Evolutionary conservation across 345 rosid genomes (phyloP).

Genomic region (Gossypium anomalum): DNA sequence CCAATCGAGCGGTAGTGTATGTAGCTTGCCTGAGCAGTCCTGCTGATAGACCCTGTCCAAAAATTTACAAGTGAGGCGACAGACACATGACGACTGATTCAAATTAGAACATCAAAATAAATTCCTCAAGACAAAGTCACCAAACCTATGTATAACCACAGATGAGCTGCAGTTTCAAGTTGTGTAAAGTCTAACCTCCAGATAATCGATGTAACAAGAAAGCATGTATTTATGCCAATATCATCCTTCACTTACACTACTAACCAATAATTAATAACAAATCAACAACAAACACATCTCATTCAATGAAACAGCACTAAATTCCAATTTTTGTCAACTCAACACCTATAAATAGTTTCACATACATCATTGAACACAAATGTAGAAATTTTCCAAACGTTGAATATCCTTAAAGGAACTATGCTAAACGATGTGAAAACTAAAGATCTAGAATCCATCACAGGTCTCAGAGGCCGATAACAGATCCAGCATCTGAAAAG

Average conservation of each 20-base stretch:
- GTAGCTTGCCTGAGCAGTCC: constrained; percentile 10
- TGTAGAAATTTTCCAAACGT: not conserved
- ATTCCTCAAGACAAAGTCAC: not conserved
- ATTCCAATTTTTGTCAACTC: not conserved
- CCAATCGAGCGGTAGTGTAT: constrained; percentile 1
- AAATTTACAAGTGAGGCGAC: constrained; percentile 1
- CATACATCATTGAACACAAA: not conserved
- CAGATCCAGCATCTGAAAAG: not conserved
- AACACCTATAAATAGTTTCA: not conserved
- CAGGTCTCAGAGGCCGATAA: not conserved
- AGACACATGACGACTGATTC: not conserved
- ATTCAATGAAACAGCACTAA: not conserved
- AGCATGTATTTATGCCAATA: not conserved
- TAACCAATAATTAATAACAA: not conserved
- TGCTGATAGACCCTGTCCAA: constrained; percentile 1
- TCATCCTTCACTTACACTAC: not conserved
- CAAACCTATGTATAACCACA: not conserved
- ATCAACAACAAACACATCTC: not conserved
- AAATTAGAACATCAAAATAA: not conserved
- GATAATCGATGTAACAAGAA: not conserved
- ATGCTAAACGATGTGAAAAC: not conserved
- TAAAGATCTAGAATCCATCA: not conserved
- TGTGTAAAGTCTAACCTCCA: not conserved
- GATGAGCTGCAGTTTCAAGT: not conserved
- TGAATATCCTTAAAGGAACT: too few relatives aligned